A percentile compares a stretch with the other conserved stretches of the same genome.
These are phyloP conservation scores for Vicia villosa DNA, from an alignment of 306 rosid genomes.

Conservation along the genomic window DNA sequence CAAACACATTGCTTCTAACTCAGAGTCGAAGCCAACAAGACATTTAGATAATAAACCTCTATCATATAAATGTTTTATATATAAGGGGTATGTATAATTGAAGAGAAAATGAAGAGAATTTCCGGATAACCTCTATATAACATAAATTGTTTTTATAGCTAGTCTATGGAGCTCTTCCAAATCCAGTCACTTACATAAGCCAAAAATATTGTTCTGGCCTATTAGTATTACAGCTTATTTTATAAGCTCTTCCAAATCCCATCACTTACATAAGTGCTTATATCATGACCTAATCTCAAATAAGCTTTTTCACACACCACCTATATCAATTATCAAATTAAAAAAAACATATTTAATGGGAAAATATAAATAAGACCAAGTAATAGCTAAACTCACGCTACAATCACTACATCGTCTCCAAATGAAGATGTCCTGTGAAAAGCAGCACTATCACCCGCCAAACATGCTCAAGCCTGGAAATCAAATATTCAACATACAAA, in stretches of 20 bases:
- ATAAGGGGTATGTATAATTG: not conserved
- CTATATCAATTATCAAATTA: conserved; percentile 6
- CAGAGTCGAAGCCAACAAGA: not conserved
- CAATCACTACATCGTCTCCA: conserved; percentile 89
- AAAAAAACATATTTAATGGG: conserved; percentile 1
- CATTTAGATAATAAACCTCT: not conserved
- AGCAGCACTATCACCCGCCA: conserved; percentile 91
- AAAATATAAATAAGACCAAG: not conserved
- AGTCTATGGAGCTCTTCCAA: not conserved
- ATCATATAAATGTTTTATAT: not conserved
- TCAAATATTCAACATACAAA: conserved; percentile 30
- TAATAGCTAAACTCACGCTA: conserved; percentile 68
- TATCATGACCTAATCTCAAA: not conserved
- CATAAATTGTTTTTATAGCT: not conserved
- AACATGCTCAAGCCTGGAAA: conserved; percentile 73
- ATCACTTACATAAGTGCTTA: not conserved
- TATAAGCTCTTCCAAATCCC: not conserved
- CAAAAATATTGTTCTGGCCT: not conserved
- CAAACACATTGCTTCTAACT: not conserved
- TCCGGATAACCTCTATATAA: not conserved
- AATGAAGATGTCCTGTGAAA: conserved; percentile 65
- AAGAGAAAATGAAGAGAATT: not conserved
- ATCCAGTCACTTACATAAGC: no score
- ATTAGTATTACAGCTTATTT: not conserved
- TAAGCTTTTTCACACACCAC: not conserved